These are phyloP conservation scores for Amauroascus verrucosus DNA, from an alignment of 2,329 filamentous ascomycete genomes.

Conservation along the genomic window DNA sequence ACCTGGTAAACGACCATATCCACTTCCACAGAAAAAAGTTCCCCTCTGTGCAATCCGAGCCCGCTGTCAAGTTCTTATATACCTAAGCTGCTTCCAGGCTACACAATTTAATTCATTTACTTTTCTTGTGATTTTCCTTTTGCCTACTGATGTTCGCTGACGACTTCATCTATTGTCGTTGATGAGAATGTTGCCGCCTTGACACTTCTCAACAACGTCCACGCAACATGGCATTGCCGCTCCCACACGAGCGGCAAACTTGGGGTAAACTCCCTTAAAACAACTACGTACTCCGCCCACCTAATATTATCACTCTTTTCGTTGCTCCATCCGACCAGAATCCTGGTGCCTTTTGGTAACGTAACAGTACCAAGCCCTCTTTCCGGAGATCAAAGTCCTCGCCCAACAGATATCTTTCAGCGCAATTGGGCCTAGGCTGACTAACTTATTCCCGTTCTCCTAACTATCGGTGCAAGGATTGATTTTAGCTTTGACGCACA, in stretches of 20 bases:
- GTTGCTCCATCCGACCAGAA: background rate
- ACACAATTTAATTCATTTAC: background rate
- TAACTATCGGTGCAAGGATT: no score
- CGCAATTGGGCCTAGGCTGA: no score
- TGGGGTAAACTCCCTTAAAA: no score
- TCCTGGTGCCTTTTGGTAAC: background rate
- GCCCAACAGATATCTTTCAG: no score
- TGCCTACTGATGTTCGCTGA: background rate
- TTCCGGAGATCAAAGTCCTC: no score
- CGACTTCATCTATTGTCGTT: background rate
- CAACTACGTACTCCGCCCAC: background rate
- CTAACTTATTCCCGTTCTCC: no score
- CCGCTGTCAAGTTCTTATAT: no score
- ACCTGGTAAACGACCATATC: background rate
- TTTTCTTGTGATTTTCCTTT: background rate
- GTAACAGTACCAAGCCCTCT: background rate
- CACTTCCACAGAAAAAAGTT: background rate
- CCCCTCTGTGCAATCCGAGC: no score
- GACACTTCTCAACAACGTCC: background rate
- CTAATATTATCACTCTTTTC: no score
- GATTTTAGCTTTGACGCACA: no score
- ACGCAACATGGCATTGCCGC: background rate
- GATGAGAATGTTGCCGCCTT: slow-evolving; percentile 6
- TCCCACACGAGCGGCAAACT: no score
- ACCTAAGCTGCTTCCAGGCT: no score